Percentiles rank a stretch among this genome's conserved stretches.
phyloP scores from a whole-genome alignment of 148 eudicot genomes.

The Chenopodium formosanum region DNA sequence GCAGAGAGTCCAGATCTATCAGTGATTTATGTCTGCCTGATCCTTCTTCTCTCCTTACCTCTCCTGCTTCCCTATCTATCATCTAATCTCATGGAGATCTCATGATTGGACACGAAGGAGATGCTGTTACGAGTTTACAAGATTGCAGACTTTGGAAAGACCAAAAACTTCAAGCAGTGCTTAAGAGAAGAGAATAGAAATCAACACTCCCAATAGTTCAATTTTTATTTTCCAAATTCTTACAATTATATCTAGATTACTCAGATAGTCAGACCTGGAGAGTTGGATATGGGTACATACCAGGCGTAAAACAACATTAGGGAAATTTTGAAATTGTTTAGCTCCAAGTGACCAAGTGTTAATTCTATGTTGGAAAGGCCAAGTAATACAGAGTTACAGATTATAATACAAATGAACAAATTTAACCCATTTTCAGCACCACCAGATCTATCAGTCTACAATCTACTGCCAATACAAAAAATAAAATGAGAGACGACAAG shows the following conservation, averaged over 20 bases:
- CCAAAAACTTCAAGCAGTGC: not conserved
- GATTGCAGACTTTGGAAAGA: not conserved
- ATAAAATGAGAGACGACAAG: not conserved
- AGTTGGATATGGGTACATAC: not conserved
- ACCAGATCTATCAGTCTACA: not conserved
- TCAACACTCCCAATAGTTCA: not conserved
- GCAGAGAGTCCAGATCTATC: not conserved
- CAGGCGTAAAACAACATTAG: not conserved
- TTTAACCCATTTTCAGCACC: not conserved
- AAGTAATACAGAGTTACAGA: not conserved
- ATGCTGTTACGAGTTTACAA: not conserved
- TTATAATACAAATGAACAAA: not conserved
- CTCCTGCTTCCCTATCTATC: slow-evolving; percentile 2
- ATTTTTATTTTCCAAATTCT: not conserved
- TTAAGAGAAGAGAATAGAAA: not conserved
- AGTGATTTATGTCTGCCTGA: not conserved
- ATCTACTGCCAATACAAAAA: not conserved
- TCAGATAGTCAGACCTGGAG: not conserved
- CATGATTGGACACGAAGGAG: not conserved
- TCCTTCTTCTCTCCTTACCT: not conserved
- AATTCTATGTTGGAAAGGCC: not conserved
- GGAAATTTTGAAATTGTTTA: not conserved
- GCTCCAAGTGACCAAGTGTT: not conserved
- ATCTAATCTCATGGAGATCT: not conserved
- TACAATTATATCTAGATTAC: not conserved